Evolutionary conservation across 176 grass and related monocot species (phyloP).

Genomic region (Zizania latifolia): DNA sequence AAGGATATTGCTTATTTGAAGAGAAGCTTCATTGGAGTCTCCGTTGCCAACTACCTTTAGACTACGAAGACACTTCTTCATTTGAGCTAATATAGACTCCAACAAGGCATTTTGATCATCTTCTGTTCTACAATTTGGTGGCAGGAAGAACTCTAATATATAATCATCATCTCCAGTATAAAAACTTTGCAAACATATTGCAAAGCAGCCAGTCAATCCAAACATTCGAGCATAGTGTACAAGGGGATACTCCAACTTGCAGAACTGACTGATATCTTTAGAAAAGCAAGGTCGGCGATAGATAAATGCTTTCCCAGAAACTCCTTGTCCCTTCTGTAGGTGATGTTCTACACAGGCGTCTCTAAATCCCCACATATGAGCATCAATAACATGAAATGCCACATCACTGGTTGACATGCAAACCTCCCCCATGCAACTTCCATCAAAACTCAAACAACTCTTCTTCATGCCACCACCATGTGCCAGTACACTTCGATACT

Average conservation of each 20-base stretch:
- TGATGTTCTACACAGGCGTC: conserved; percentile 98
- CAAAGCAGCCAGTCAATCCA: conserved; percentile 63
- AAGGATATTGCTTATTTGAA: conserved; percentile 44
- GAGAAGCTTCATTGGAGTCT: conserved; percentile 32
- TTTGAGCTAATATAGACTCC: conserved; percentile 53
- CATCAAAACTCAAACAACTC: conserved; percentile 84
- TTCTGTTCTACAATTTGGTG: conserved; percentile 47
- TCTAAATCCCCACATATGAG: conserved; percentile 79
- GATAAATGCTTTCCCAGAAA: conserved; percentile 65
- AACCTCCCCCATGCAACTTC: conserved; percentile 74
- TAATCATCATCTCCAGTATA: conserved; percentile 89
- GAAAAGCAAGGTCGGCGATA: conserved; percentile 64
- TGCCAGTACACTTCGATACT: conserved; percentile 67
- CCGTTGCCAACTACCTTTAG: conserved; percentile 55
- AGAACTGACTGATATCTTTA: conserved; percentile 59
- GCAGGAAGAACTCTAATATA: conserved; percentile 91
- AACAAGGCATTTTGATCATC: conserved; percentile 59
- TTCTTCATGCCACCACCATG: conserved; percentile 84
- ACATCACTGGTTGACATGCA: conserved; percentile 97
- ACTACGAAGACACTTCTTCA: conserved; percentile 55
- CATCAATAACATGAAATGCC: conserved; percentile 80
- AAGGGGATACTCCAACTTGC: conserved; percentile 76
- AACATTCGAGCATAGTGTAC: conserved; percentile 95
- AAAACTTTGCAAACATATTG: conserved; percentile 74
- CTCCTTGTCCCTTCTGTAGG: conserved; percentile 89